phyloP scores from a whole-genome alignment of 495 filamentous ascomycete genomes.

The Massariosphaeria phaeospora region DNA sequence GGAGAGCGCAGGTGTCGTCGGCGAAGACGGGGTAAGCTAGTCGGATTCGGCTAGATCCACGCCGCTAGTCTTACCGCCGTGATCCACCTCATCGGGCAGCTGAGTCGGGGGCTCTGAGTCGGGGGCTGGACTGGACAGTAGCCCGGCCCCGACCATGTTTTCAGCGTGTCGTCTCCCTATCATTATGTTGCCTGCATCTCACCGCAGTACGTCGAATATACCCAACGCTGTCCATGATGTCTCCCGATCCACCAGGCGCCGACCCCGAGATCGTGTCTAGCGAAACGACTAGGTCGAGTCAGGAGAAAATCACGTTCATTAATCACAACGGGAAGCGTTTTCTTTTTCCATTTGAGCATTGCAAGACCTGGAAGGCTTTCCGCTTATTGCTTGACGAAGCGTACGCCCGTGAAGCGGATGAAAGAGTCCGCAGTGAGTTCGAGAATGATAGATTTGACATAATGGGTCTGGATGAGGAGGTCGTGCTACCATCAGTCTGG shows the following conservation, averaged over 20 bases:
- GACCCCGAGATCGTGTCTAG: background rate
- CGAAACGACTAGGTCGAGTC: background rate
- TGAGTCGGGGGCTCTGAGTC: too few species aligned
- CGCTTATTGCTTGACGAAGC: slow-evolving; percentile 4
- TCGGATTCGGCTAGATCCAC: too few species aligned
- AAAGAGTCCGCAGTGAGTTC: background rate
- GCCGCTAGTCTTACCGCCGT: too few species aligned
- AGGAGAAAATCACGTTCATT: slow-evolving; percentile 8
- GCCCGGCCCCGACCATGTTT: too few species aligned
- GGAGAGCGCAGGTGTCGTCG: too few species aligned
- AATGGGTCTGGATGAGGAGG: background rate
- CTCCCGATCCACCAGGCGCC: background rate
- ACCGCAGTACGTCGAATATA: background rate
- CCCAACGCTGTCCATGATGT: background rate
- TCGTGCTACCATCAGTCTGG: slow-evolving; percentile 18
- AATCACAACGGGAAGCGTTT: slow-evolving; percentile 16
- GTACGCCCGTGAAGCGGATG: background rate
- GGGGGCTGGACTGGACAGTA: too few species aligned
- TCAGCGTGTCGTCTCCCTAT: background rate
- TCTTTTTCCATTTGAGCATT: slow-evolving; percentile 14
- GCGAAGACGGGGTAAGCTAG: too few species aligned
- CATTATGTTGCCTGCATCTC: background rate
- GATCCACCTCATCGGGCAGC: too few species aligned
- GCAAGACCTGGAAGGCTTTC: slow-evolving; percentile 17
- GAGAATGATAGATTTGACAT: slow-evolving; percentile 14